Percentiles rank a stretch among this genome's conserved stretches.
Conservation (phyloP, 257 asterid genomes). For the Plantago elongata region DNA sequence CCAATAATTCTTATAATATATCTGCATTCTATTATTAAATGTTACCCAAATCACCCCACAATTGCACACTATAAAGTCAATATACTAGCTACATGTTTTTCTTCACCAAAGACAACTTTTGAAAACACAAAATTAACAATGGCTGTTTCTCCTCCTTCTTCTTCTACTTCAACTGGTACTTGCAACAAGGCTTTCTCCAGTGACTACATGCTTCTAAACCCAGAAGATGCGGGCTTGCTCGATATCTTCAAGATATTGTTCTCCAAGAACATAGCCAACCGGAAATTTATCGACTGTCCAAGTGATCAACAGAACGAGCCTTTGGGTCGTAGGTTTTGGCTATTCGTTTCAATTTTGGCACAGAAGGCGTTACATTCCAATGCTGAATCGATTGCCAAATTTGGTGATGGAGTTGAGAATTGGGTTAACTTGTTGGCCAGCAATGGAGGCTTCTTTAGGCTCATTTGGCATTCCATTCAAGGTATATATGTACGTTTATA, state of each 20-base stretch:
- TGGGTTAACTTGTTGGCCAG: conserved; percentile 49
- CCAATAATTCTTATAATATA: too few relatives aligned
- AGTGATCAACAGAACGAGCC: conserved; percentile 24
- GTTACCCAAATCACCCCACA: too few relatives aligned
- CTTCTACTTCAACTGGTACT: too few relatives aligned
- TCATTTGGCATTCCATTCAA: conserved; percentile 22
- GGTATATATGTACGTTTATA: conserved; percentile 17
- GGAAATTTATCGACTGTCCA: conserved; percentile 41
- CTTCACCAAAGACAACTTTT: not conserved
- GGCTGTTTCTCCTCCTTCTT: not conserved
- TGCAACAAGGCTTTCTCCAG: conserved; percentile 39
- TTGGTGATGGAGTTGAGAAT: conserved; percentile 44
- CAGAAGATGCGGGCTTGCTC: conserved; percentile 26
- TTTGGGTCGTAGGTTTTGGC: conserved; percentile 37
- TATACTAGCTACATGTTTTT: not conserved
- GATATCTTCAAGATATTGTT: conserved; percentile 29
- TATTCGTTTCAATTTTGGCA: conserved; percentile 29
- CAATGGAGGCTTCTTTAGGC: conserved; percentile 33
- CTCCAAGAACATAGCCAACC: conserved; percentile 22
- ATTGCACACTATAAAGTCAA: too few relatives aligned
- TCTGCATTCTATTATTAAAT: too few relatives aligned
- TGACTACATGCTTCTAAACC: conserved; percentile 37
- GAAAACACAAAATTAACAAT: not conserved
- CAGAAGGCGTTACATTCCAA: conserved; percentile 29
- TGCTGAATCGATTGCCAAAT: conserved; percentile 30